Evolutionary conservation across 495 filamentous ascomycete species (phyloP), one percentile per base, ranked within the genome.

Genomic region (Xylaria grammica): DNA sequence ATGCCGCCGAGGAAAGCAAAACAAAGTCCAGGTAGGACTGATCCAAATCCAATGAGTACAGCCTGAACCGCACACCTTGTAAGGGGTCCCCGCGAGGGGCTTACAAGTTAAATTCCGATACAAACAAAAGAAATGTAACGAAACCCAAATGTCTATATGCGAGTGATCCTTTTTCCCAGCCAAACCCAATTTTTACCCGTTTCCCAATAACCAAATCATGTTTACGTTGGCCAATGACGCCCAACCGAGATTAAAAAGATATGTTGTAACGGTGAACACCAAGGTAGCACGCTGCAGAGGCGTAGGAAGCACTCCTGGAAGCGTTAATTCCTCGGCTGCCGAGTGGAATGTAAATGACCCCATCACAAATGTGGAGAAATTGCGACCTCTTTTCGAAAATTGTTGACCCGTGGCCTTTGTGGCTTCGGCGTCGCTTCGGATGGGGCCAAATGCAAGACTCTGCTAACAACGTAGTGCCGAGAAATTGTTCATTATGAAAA

Each of bases 131-230:
- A 76, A 71, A 71, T 56, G 58, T 62, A 34, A 66, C n/a, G 36
- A 71, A 72, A 54, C 68, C 65, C 38, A 34, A 67, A 74, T 69
- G 73, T 81, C 76, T 79, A 80, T 78, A 79, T 80, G 78, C 77
- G 67, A 71, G 58, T 53, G 69, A 71, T 65, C 71, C 73, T 68
- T 74, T 79, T 80, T 73, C 74, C 77, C 53, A 66, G 68, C 67
- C 52, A 73, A 57, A 51, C 77, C 77, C 62, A 65, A 64, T 63
- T 72, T 74, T 72, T 75, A 73, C 56, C 50, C 72, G 66, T 71
- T 65, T 69, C 65, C 66, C 63, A 38, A 52, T 27, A 62, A 62
- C 66, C 64, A 65, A 65, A 63, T 49, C 69, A 65, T 40, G 55
- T 56, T 65, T 71, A 61, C 63, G 65, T 57, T 66, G 60, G 61